Base-by-base conservation (phyloP, 2,329 filamentous ascomycete genomes). In the Diaporthe caulivora region DNA sequence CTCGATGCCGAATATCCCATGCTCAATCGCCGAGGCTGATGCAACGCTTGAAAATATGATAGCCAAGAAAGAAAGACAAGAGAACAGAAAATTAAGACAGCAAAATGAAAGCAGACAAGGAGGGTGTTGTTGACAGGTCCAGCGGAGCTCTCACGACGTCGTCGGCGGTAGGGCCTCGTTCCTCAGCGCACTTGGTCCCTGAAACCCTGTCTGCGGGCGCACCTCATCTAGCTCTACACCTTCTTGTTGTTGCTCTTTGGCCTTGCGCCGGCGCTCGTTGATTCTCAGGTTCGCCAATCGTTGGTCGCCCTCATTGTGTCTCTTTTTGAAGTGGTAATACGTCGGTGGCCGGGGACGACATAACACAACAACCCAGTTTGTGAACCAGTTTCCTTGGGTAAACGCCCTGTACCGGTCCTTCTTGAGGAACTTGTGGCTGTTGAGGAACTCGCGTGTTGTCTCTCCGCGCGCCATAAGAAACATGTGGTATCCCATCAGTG, bases 391-490 rank as follows among this genome's bases (percentile, higher is more conserved):
- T 47, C 92, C 92, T 80, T 97, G 95, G 1, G 92, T 95, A 78
- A 97, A 99, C 1, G 97, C 95, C 55, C 95, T 89, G 83, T 98
- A 97, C 17, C 97, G 91, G 81, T 99, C 96, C 78, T 93, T 93
- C 84, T 97, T 97, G 76, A 93, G 86, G 81, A 99, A 98, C 83
- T 98, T 98, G 83, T 98, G 95, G 6, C 94, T 95, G 83, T 97
- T 98, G 76, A 99, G 91, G 82, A 98, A 98, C 83, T 99, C 97
- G 77, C 97, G 89, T 0, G 97, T 99, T 0, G 96, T 99, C 86
- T 99, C 96, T 64, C 96, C 97, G 42, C 96, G 89, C 9, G 91
- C 93, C 85, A 97, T 95, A 55, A 99, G 88, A 84, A 97, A 98
- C 60, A 98, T 81, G 83, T 99, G 97, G 81, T 99, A 99, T 29